Evolutionary conservation across 345 rosid species (phyloP).

Genomic region (Noccaea caerulescens): DNA sequence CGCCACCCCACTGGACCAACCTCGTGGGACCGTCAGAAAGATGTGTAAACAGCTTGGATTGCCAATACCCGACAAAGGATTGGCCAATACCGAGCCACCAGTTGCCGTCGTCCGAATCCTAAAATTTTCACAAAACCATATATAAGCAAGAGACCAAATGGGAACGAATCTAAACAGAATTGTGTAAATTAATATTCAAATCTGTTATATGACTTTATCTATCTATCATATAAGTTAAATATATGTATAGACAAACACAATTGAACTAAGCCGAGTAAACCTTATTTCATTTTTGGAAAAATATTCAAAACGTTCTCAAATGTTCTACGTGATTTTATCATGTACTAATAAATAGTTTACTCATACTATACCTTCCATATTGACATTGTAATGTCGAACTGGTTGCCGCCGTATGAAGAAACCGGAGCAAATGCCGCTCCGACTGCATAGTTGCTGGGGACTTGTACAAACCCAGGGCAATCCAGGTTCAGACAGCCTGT

Average conservation of each 20-base stretch:
- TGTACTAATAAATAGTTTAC: too few relatives aligned
- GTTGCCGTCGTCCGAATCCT: conserved; percentile 72
- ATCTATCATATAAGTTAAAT: too few relatives aligned
- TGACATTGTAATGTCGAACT: conserved; percentile 73
- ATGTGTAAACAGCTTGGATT: conserved; percentile 73
- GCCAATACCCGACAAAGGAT: conserved; percentile 83
- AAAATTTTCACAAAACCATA: not conserved
- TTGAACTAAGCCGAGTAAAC: too few relatives aligned
- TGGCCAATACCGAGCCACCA: conserved; percentile 85
- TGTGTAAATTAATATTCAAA: too few relatives aligned
- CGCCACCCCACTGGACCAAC: conserved; percentile 85
- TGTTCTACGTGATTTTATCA: too few relatives aligned
- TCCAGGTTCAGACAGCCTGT: conserved; percentile 83
- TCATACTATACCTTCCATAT: conserved; percentile 79
- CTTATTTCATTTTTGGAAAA: too few relatives aligned
- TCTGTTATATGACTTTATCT: too few relatives aligned
- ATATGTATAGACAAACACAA: too few relatives aligned
- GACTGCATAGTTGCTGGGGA: conserved; percentile 64
- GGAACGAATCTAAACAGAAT: too few relatives aligned
- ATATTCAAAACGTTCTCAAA: too few relatives aligned
- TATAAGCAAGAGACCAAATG: not conserved
- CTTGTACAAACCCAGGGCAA: conserved; percentile 78
- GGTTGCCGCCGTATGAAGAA: conserved; percentile 53
- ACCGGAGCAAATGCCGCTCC: conserved; percentile 84
- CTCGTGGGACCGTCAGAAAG: conserved; percentile 63